A percentile compares a stretch with the other conserved stretches of the same genome.
These are phyloP conservation scores for Jamesozyma gamospora DNA, from an alignment of 805 yeast genomes.

Conservation along the genomic window DNA sequence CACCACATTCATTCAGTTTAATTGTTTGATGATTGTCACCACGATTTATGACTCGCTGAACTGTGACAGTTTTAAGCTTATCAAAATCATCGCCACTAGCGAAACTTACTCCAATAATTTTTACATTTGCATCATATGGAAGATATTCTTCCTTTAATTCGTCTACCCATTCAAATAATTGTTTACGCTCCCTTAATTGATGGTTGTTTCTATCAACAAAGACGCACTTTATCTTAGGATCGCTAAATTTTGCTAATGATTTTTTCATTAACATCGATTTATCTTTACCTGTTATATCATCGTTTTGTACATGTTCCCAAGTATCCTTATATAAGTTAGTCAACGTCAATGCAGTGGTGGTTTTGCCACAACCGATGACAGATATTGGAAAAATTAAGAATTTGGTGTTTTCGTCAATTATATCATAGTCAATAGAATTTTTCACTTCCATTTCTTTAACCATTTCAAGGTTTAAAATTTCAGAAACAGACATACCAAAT, in stretches of 20 bases:
- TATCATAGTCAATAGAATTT: slow-evolving; percentile 30
- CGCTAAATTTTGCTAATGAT: slow-evolving; percentile 34
- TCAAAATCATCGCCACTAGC: slow-evolving; percentile 28
- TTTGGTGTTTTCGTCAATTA: slow-evolving; percentile 34
- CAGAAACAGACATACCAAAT: slow-evolving; percentile 48
- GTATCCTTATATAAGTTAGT: slow-evolving; percentile 38
- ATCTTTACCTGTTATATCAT: slow-evolving; percentile 46
- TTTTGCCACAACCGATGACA: slow-evolving; percentile 91
- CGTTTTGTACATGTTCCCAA: slow-evolving; percentile 79
- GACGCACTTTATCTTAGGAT: slow-evolving; percentile 37
- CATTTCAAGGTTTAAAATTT: slow-evolving; percentile 40
- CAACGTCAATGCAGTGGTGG: slow-evolving; percentile 65
- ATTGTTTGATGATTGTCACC: slow-evolving; percentile 90
- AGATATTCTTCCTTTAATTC: slow-evolving; percentile 36
- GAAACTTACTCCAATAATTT: slow-evolving; percentile 63
- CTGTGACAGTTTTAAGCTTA: slow-evolving; percentile 44
- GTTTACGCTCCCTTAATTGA: slow-evolving; percentile 54
- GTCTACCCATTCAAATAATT: slow-evolving; percentile 46
- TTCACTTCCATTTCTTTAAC: slow-evolving; percentile 31
- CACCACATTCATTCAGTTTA: slow-evolving; percentile 39
- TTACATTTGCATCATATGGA: slow-evolving; percentile 36
- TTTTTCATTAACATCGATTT: slow-evolving; percentile 40
- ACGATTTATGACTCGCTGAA: slow-evolving; percentile 48
- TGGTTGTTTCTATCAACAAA: slow-evolving; percentile 82
- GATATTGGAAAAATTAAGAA: slow-evolving; percentile 74